phyloP scores from a whole-genome alignment of 805 yeast genomes.

The Candida insectalens region DNA sequence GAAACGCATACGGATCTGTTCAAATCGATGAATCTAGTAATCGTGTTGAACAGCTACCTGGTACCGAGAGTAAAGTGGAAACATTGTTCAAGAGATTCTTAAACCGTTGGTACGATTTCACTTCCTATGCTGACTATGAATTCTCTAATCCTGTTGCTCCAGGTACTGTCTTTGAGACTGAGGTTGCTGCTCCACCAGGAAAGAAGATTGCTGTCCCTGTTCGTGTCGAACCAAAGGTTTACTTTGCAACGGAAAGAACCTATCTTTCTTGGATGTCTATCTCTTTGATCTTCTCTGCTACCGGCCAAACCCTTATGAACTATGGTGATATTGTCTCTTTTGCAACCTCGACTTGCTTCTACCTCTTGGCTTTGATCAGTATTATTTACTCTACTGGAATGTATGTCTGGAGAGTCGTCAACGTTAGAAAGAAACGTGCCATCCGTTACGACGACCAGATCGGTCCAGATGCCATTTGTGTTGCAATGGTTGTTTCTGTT shows the following conservation, averaged over 20 bases:
- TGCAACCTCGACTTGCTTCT: slow-evolving; percentile 81
- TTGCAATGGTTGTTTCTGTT: slow-evolving; percentile 61
- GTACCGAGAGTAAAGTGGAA: slow-evolving; percentile 1
- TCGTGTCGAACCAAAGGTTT: slow-evolving; percentile 97
- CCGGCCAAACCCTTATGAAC: slow-evolving; percentile 77
- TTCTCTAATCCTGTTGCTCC: slow-evolving; percentile 45
- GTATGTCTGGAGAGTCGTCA: slow-evolving; percentile 74
- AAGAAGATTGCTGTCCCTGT: slow-evolving; percentile 87
- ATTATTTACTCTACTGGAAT: slow-evolving; percentile 61
- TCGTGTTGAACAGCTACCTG: slow-evolving; percentile 17
- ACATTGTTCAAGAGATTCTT: slow-evolving; percentile 10
- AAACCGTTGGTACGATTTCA: slow-evolving; percentile 3
- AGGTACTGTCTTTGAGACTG: slow-evolving; percentile 53
- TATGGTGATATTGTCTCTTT: slow-evolving; percentile 73
- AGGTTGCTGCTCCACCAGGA: slow-evolving; percentile 73
- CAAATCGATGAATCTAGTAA: slow-evolving; percentile 20
- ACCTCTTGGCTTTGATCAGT: slow-evolving; percentile 66
- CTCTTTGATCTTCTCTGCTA: slow-evolving; percentile 77
- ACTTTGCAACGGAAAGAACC: slow-evolving; percentile 96
- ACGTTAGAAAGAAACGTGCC: slow-evolving; percentile 75
- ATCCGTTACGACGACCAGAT: slow-evolving; percentile 76
- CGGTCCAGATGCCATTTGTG: slow-evolving; percentile 82
- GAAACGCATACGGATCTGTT: slow-evolving; percentile 19
- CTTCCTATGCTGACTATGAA: slow-evolving; percentile 31
- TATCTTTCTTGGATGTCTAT: slow-evolving; percentile 90